phyloP scores from a whole-genome alignment of 2,329 filamentous ascomycete genomes.

The Dactylella cylindrospora region DNA sequence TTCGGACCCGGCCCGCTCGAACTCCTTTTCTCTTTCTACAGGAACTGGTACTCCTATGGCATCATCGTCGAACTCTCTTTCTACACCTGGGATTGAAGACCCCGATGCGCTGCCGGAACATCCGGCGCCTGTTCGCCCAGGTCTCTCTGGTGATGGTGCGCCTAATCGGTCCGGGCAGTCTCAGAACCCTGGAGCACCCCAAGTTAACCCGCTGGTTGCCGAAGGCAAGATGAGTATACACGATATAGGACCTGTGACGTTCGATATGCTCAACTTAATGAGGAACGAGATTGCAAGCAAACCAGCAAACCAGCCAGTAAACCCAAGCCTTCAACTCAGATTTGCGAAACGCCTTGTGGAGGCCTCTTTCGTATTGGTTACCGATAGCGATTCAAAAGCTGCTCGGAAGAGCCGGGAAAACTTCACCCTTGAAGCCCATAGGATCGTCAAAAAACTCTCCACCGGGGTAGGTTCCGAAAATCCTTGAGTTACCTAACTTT shows the following conservation, averaged over 20 bases:
- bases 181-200: slow-evolving; percentile 50
- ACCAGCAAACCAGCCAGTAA: slow-evolving; percentile 70
- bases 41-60: no score
- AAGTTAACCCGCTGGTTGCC: slow-evolving; percentile 29
- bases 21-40: no score
- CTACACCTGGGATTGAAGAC: no score
- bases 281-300: slow-evolving; percentile 34
- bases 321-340: slow-evolving; percentile 69
- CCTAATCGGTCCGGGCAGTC: slow-evolving; percentile 52
- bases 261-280: slow-evolving; percentile 48
- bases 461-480: slow-evolving; percentile 59
- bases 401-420: slow-evolving; percentile 71
- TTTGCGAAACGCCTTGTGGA: slow-evolving; percentile 84
- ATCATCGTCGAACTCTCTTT: no score
- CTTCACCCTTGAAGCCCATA: slow-evolving; percentile 82
- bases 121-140: slow-evolving; percentile 65
- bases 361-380: slow-evolving; percentile 75
- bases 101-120: slow-evolving; percentile 61
- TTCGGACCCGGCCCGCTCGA: no score
- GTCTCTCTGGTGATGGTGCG: slow-evolving; percentile 53
- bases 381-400: slow-evolving; percentile 70
- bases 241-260: slow-evolving; percentile 65
- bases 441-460: slow-evolving; percentile 85
- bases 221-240: slow-evolving; percentile 48
- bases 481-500: not conserved